Evolutionary conservation across 2,329 filamentous ascomycete genomes (phyloP).

Genomic region (Lachnellula hyalina): DNA sequence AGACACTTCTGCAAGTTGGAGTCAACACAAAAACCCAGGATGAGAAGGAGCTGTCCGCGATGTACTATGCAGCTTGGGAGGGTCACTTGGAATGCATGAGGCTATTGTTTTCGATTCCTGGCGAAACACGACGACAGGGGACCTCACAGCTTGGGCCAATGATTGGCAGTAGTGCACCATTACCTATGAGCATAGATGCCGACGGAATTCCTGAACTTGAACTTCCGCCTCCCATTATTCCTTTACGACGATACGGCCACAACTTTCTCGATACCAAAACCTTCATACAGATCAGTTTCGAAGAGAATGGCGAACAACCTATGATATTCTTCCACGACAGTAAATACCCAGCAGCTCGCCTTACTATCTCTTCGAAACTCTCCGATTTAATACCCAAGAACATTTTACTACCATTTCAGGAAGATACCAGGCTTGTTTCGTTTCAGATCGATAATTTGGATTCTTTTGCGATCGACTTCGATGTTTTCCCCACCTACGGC

Average conservation of each 20-base stretch:
- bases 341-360: constrained; percentile 88
- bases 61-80: constrained; percentile 99
- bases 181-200: constrained; percentile 64
- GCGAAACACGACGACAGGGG: constrained; percentile 16
- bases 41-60: constrained; percentile 86
- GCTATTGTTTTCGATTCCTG: constrained; percentile 57
- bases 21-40: constrained; percentile 77
- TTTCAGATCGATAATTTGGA: constrained; percentile 95
- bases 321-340: constrained; percentile 95
- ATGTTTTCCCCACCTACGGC: constrained; percentile 95
- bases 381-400: constrained; percentile 96
- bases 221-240: constrained; percentile 92
- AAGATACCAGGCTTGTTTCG: constrained; percentile 87
- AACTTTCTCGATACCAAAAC: constrained; percentile 98
- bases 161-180: constrained; percentile 35
- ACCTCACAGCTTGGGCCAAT: constrained; percentile 30
- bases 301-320: constrained; percentile 65
- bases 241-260: constrained; percentile 88
- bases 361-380: constrained; percentile 94
- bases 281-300: constrained; percentile 88
- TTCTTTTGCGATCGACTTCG: constrained; percentile 91
- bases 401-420: constrained; percentile 89
- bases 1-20: constrained; percentile 72
- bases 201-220: constrained; percentile 91
- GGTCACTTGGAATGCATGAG: constrained; percentile 93